phyloP scores from a whole-genome alignment of 345 rosid genomes.

The Brassica carinata region DNA sequence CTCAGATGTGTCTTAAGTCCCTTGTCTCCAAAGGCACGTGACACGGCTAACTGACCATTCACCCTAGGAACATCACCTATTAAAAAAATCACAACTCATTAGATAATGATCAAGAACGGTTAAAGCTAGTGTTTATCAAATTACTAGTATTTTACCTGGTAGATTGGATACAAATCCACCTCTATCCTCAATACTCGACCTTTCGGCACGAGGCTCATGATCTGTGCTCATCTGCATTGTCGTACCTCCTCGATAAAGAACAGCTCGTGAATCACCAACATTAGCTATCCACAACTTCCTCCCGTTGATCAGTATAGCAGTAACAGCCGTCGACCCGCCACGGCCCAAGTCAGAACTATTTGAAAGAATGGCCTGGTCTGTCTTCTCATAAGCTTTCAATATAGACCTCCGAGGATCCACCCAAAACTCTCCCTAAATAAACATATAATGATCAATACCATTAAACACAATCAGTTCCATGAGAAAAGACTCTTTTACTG shows the following conservation, averaged over 20 bases:
- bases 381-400: constrained; percentile 70
- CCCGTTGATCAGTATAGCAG: constrained; percentile 70
- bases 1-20: constrained; percentile 80
- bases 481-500: not conserved
- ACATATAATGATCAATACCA: not conserved
- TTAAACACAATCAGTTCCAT: not conserved
- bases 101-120: not conserved
- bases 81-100: no score
- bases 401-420: constrained; percentile 63
- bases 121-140: not conserved
- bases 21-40: constrained; percentile 86
- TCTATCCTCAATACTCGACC: constrained; percentile 71
- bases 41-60: constrained; percentile 82
- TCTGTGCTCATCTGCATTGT: constrained; percentile 62
- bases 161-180: constrained; percentile 90
- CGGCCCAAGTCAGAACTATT: constrained; percentile 67
- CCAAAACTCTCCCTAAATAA: constrained; percentile 72
- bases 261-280: constrained; percentile 74
- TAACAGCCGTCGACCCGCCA: constrained; percentile 86
- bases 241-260: constrained; percentile 56
- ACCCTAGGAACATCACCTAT: constrained; percentile 87
- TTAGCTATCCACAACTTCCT: constrained; percentile 68
- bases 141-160: constrained; percentile 54
- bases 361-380: constrained; percentile 76
- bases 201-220: constrained; percentile 74